Conservation (phyloP, 495 filamentous ascomycete genomes). For the Neurospora sp. region DNA sequence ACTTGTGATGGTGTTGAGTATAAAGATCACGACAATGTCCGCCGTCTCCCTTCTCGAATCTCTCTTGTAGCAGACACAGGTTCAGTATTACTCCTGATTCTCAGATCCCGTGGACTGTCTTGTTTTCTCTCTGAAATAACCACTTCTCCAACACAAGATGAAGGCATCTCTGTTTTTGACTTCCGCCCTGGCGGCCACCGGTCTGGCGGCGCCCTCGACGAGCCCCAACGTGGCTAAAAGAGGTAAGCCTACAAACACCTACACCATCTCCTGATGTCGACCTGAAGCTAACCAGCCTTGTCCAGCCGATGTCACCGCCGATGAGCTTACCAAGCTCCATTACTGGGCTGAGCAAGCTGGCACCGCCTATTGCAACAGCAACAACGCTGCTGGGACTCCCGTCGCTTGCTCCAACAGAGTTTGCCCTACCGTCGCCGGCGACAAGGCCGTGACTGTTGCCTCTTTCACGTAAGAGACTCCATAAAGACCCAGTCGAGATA, state of each 20-base stretch:
- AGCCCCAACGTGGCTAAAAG: neutral
- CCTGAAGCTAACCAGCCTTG: neutral
- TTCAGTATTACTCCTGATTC: neutral
- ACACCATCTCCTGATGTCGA: neutral
- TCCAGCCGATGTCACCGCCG: slow-evolving; percentile 13
- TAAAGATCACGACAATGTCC: neutral
- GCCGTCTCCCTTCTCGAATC: neutral
- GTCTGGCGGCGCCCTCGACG: slow-evolving; percentile 7
- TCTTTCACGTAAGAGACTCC: slow-evolving; percentile 47
- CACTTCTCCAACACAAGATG: slow-evolving; percentile 3
- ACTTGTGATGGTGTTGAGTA: neutral
- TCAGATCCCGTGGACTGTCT: neutral
- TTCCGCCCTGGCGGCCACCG: slow-evolving; percentile 7
- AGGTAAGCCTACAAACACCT: neutral
- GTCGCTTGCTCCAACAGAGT: slow-evolving; percentile 47
- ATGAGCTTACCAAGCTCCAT: slow-evolving; percentile 40
- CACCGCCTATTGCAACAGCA: slow-evolving; percentile 56
- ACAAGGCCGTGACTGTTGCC: slow-evolving; percentile 42
- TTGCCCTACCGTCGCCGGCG: slow-evolving; percentile 50
- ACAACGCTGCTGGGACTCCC: slow-evolving; percentile 36
- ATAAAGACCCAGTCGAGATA: neutral
- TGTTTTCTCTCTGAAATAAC: neutral
- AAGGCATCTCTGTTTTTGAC: slow-evolving; percentile 9
- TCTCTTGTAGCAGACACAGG: neutral
- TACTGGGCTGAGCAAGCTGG: slow-evolving; percentile 62